Percentiles rank a stretch among this genome's conserved stretches.
Evolutionary conservation across 257 asterid genomes (phyloP).

Genomic region (Osmanthus fragrans): DNA sequence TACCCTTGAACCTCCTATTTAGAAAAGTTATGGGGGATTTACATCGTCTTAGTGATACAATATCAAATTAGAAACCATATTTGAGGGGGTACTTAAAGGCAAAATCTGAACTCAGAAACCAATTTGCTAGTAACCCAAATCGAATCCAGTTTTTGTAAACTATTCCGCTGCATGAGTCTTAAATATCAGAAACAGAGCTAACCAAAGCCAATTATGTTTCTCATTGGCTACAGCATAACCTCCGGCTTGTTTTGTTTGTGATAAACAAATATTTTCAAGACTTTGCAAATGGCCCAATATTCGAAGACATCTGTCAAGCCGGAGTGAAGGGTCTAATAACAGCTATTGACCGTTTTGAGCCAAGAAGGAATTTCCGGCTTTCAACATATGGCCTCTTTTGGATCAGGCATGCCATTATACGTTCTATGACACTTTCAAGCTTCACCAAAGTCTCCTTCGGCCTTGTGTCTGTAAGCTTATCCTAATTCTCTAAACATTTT

Average conservation of each 20-base stretch:
- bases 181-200: background rate
- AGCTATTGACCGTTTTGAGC: slow-evolving; percentile 93
- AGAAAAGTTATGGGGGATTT: background rate
- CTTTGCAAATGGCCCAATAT: slow-evolving; percentile 68
- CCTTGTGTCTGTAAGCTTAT: slow-evolving; percentile 76
- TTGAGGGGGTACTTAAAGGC: background rate
- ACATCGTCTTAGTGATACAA: background rate
- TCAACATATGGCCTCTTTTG: slow-evolving; percentile 91
- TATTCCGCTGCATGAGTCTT: background rate
- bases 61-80: background rate
- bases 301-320: slow-evolving; percentile 91
- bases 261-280: slow-evolving; percentile 93
- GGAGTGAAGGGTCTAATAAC: slow-evolving; percentile 96
- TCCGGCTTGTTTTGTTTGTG: slow-evolving; percentile 85
- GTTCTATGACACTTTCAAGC: slow-evolving; percentile 89
- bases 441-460: slow-evolving; percentile 93
- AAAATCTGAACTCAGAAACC: background rate
- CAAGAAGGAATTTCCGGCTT: slow-evolving; percentile 65
- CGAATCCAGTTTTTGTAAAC: background rate
- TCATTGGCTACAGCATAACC: slow-evolving; percentile 76
- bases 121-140: background rate
- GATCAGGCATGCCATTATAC: slow-evolving; percentile 88
- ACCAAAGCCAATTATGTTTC: slow-evolving; percentile 22
- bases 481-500: slow-evolving; percentile 4
- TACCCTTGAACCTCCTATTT: background rate